Conservation (phyloP, 1,284 basidiomycete genomes). For the Tilletiopsis washingtonensis region DNA sequence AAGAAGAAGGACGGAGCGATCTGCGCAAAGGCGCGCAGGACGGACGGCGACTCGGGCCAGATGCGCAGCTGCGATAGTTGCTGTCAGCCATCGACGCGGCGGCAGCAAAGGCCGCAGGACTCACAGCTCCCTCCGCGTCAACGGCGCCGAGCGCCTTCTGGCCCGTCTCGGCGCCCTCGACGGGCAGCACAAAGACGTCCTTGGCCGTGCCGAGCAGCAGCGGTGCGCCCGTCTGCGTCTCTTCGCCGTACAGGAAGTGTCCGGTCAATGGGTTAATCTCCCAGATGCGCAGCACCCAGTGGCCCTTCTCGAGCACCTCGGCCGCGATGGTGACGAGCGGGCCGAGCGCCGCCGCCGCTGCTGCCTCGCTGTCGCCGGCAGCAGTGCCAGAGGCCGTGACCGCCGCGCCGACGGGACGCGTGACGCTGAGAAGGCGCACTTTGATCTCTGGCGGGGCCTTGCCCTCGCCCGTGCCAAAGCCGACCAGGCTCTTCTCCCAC, state of each 20-base stretch:
- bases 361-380: not conserved
- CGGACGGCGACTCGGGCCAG: slow-evolving; percentile 24
- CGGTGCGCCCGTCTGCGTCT: slow-evolving; percentile 15
- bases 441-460: slow-evolving; percentile 22
- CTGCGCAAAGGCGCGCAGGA: slow-evolving; percentile 17
- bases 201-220: slow-evolving; percentile 23
- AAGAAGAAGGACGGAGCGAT: slow-evolving; percentile 1
- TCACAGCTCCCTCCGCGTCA: too few relatives aligned
- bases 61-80: slow-evolving; percentile 44
- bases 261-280: slow-evolving; percentile 43
- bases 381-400: not conserved
- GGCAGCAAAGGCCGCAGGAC: too few relatives aligned
- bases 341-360: not conserved
- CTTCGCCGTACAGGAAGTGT: slow-evolving; percentile 20
- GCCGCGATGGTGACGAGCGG: slow-evolving; percentile 40
- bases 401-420: slow-evolving; percentile 22
- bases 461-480: slow-evolving; percentile 40
- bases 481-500: slow-evolving; percentile 43
- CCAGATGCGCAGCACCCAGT: slow-evolving; percentile 33
- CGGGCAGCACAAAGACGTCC: slow-evolving; percentile 30
- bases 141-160: slow-evolving; percentile 57
- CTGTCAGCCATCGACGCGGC: too few relatives aligned
- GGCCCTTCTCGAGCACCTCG: slow-evolving; percentile 16
- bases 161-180: slow-evolving; percentile 19
- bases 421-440: slow-evolving; percentile 31